These are phyloP conservation scores for Aciculoconidium aculeatum DNA, from an alignment of 805 yeast species.

Conservation along the genomic window DNA sequence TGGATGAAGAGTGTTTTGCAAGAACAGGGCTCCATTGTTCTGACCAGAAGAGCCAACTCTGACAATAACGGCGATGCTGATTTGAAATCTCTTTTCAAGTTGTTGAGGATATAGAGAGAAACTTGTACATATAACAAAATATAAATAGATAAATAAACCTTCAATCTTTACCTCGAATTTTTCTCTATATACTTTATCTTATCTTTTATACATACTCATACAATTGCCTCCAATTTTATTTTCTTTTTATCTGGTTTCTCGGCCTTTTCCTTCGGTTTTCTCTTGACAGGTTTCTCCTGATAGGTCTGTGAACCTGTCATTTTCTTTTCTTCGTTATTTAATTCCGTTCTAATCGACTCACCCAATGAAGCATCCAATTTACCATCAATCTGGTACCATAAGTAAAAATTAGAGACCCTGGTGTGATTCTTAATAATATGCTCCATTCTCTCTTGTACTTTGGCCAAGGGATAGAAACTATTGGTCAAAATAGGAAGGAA, in stretches of 20 bases:
- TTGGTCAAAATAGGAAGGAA: conserved; percentile 59
- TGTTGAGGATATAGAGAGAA: too few species aligned
- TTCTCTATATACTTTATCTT: too few species aligned
- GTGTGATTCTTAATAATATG: conserved; percentile 53
- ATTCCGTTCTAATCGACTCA: conserved; percentile 54
- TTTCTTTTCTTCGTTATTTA: conserved; percentile 49
- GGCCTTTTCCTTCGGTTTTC: conserved; percentile 26
- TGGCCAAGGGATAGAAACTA: conserved; percentile 53
- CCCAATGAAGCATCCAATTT: conserved; percentile 61
- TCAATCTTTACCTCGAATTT: too few species aligned
- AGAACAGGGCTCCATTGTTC: too few species aligned
- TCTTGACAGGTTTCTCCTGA: conserved; percentile 21
- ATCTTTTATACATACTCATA: too few species aligned
- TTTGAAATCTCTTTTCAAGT: too few species aligned
- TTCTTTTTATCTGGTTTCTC: conserved; percentile 11
- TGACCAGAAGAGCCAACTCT: too few species aligned
- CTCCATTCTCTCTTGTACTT: conserved; percentile 59
- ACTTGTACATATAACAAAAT: too few species aligned
- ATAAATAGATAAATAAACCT: too few species aligned
- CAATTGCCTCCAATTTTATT: conserved; percentile 6
- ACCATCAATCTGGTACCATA: conserved; percentile 85
- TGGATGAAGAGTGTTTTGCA: conserved; percentile 35
- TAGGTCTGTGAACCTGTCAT: conserved; percentile 28
- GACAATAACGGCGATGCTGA: too few species aligned
- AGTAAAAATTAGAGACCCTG: conserved; percentile 52